Base-by-base conservation (phyloP, 2,329 filamentous ascomycete genomes). In the Cladosporium sp. region DNA sequence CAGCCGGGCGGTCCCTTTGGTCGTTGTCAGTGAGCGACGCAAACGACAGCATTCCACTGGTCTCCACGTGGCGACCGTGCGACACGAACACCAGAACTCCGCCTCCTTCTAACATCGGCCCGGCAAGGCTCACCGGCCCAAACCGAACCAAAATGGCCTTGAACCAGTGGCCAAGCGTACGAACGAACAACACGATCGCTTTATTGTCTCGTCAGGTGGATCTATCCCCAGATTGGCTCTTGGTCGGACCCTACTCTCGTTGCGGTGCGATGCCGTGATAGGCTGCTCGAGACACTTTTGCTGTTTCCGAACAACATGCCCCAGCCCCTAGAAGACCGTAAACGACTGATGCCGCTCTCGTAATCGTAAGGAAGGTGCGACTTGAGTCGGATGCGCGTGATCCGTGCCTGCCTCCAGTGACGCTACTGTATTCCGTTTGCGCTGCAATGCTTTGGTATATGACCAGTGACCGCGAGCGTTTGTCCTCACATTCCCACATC, bases 361-460 rank as follows among this genome's bases (percentile, higher is more conserved):
- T 39, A 48, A 39, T 33, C 38, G 36, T 32, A 33, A 22, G 16
- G 36, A 15, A 48, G 36, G 18, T 16, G 15, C 38, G 25, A 39
- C 29, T 35, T 40, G 25, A 33, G 35, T 48, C 45, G 45, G 33
- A 40, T 48, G 22, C 45, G 13, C 18, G 18, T 48, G 45, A 35
- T 48, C 45, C 45, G 45, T 48, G 45, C 45, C 36, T 46, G 43
- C 20, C 45, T 9, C 18, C 45, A 13, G 27, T 33, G 27, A 33
- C 45, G 45, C 36, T 40, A 40, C 27, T 9, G 45, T 36, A 40
- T 48, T 48, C 45, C 36, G 36, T 47, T 47, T 47, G 35, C 45
- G 36, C 29, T 22, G 45, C 36, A 9, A 22, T 48, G 36, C 35
- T 25, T 36, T 40, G 36, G 22, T 48, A 48, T 40, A 48, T 40